These are phyloP conservation scores for Auxenochlorella pyrenoidosa DNA, from an alignment of 139 green algal species.

Conservation along the genomic window DNA sequence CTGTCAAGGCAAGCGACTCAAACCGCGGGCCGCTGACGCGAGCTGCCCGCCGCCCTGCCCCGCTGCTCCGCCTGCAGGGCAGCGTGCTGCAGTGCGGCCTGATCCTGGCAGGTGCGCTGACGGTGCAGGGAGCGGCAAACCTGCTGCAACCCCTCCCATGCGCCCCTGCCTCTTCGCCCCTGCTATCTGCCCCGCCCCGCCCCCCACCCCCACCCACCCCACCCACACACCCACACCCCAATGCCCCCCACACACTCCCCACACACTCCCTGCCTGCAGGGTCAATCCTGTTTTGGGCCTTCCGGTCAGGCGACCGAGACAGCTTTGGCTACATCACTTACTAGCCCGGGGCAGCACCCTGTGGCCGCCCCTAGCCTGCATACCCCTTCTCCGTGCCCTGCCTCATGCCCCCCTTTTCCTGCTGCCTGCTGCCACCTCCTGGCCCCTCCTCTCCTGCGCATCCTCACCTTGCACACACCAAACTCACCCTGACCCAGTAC, in stretches of 20 bases:
- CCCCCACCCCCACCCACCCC: too few species aligned
- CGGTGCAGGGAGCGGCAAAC: too few species aligned
- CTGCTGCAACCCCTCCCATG: too few species aligned
- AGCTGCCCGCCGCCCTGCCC: background rate
- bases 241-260: too few species aligned
- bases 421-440: background rate
- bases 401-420: background rate
- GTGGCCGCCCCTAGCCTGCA: background rate
- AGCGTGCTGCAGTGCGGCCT: constrained; percentile 54
- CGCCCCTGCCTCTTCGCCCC: too few species aligned
- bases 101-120: constrained; percentile 31
- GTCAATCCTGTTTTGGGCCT: constrained; percentile 10
- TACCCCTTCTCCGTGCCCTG: background rate
- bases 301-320: background rate
- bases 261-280: too few species aligned
- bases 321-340: background rate
- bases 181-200: too few species aligned
- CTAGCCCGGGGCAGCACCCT: background rate
- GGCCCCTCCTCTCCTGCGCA: background rate
- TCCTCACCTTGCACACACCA: too few species aligned
- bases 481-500: background rate
- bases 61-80: constrained; percentile 33
- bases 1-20: too few species aligned
- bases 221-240: too few species aligned
- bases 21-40: too few species aligned